A percentile compares a stretch with the other conserved stretches of the same genome.
These are phyloP conservation scores for Fraxinus velutina DNA, from an alignment of 305 asterid species.

Conservation along the genomic window DNA sequence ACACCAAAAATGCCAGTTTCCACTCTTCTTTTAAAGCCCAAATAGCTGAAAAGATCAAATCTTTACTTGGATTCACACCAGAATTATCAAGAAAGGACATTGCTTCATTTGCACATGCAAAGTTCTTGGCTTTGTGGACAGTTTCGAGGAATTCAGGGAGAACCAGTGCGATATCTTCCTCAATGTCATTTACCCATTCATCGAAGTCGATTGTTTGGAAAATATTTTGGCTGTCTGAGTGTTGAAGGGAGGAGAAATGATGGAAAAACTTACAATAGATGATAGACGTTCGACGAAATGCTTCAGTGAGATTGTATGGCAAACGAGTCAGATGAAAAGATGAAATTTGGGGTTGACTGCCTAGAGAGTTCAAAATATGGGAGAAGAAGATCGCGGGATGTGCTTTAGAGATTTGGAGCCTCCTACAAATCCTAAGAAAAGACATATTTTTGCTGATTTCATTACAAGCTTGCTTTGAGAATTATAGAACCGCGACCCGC, in stretches of 20 bases:
- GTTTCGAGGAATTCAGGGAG: conserved; percentile 41
- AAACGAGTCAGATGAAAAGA: not conserved
- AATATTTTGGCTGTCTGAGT: conserved; percentile 12
- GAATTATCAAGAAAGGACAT: conserved; percentile 59
- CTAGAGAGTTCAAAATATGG: conserved; percentile 21
- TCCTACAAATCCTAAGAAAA: conserved; percentile 37
- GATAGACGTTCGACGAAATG: conserved; percentile 63
- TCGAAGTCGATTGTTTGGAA: conserved; percentile 37
- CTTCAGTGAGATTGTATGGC: conserved; percentile 23
- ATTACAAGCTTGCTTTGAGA: not conserved
- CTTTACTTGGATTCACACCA: conserved; percentile 38
- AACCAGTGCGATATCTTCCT: conserved; percentile 26
- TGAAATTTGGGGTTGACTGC: conserved; percentile 16
- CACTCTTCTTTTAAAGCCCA: conserved; percentile 73
- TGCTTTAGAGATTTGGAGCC: conserved; percentile 33
- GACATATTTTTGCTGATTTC: conserved; percentile 35
- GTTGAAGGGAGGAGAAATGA: conserved; percentile 21
- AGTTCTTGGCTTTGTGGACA: conserved; percentile 45
- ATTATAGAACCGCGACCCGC: not conserved
- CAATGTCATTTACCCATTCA: conserved; percentile 14
- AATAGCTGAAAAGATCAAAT: conserved; percentile 49
- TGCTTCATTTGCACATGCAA: conserved; percentile 71
- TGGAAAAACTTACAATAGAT: conserved; percentile 5
- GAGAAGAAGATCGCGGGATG: conserved; percentile 23
- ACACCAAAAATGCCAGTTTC: conserved; percentile 73